These are phyloP conservation scores for Pichia thaimueangensis DNA, from an alignment of 805 yeast species.

Conservation along the genomic window DNA sequence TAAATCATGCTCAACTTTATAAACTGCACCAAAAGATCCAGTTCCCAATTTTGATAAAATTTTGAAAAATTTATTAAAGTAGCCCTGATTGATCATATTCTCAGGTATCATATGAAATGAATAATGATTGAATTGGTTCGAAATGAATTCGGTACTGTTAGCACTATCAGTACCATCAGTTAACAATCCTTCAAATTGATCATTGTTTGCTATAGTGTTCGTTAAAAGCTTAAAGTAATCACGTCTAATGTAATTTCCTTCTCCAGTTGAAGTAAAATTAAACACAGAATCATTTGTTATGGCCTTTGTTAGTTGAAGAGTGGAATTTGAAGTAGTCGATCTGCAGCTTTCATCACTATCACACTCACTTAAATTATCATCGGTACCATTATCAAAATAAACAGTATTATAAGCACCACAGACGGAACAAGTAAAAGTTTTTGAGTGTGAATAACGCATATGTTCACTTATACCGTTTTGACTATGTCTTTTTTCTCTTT, in stretches of 20 bases:
- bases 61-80: slow-evolving; percentile 66
- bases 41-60: slow-evolving; percentile 59
- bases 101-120: slow-evolving; percentile 16
- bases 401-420: slow-evolving; percentile 21
- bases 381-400: neutral
- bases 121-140: neutral
- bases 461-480: no score
- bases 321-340: neutral
- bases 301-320: neutral
- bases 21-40: slow-evolving; percentile 83
- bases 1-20: slow-evolving; percentile 74
- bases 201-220: slow-evolving; percentile 2
- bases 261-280: slow-evolving; percentile 8
- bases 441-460: neutral
- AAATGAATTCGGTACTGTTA: neutral
- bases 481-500: no score
- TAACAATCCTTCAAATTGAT: neutral
- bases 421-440: slow-evolving; percentile 20
- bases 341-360: no score
- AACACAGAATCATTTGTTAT: neutral
- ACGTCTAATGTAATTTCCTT: slow-evolving; percentile 19
- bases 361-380: no score
- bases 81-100: slow-evolving; percentile 72
- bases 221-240: slow-evolving; percentile 27
- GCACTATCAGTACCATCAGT: slow-evolving; percentile 5